Evolutionary conservation across 108 stramenopile genomes (phyloP).

Genomic region (Nannochloropsis gaditana): DNA sequence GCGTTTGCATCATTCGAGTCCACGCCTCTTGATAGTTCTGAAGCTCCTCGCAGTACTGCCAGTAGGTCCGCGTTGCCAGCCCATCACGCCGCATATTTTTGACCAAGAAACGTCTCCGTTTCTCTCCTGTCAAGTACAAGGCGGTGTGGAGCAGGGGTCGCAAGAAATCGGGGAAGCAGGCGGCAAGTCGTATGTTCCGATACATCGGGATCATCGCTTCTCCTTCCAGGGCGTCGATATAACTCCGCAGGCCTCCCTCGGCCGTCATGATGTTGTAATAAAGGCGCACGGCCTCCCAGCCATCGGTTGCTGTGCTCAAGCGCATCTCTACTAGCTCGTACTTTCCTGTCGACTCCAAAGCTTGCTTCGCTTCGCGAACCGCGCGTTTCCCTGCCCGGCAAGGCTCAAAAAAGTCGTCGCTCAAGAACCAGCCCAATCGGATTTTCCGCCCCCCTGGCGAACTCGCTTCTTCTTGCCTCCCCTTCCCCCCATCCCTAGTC

Average conservation of each 20-base stretch:
- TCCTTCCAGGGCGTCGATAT: slow-evolving; percentile 37
- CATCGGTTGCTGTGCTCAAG: slow-evolving; percentile 40
- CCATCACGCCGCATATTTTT: slow-evolving; percentile 37
- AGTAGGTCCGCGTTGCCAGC: slow-evolving; percentile 35
- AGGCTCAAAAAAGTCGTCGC: slow-evolving; percentile 53
- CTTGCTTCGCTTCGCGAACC: slow-evolving; percentile 38
- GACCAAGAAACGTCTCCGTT: slow-evolving; percentile 30
- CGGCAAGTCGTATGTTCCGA: slow-evolving; percentile 22
- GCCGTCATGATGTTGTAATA: slow-evolving; percentile 43
- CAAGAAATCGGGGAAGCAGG: slow-evolving; percentile 39
- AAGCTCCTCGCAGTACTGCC: slow-evolving; percentile 36
- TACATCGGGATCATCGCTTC: slow-evolving; percentile 36
- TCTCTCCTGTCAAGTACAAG: slow-evolving; percentile 23
- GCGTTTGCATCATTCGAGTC: slow-evolving; percentile 23
- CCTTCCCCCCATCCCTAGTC: not conserved
- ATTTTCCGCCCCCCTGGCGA: not conserved
- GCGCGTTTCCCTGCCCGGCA: slow-evolving; percentile 41
- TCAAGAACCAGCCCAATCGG: slow-evolving; percentile 34
- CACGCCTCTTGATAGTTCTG: slow-evolving; percentile 26
- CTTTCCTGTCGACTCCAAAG: slow-evolving; percentile 34
- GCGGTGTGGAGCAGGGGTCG: slow-evolving; percentile 32
- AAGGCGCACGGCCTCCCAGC: slow-evolving; percentile 44
- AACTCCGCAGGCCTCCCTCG: slow-evolving; percentile 46
- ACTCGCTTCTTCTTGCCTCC: no score
- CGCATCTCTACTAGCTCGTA: slow-evolving; percentile 47